phyloP scores from a whole-genome alignment of 192 early-diverging fungal genomes.

The Mortierella alpina region DNA sequence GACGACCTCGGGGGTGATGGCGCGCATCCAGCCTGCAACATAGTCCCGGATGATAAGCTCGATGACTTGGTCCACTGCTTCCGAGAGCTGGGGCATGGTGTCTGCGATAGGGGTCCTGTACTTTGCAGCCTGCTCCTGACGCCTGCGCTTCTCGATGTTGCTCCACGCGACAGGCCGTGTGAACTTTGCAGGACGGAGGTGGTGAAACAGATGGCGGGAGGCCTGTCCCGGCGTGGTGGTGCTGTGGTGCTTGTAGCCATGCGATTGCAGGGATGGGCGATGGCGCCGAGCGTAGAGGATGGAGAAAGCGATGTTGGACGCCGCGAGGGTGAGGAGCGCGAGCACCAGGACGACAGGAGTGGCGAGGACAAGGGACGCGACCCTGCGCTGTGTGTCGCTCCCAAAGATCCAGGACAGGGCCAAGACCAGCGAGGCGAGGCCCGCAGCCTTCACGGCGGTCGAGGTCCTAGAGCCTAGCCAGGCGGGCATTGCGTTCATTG shows the following conservation, averaged over 20 bases:
- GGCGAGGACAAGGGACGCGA: constrained; percentile 25
- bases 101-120: constrained; percentile 39
- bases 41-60: constrained; percentile 66
- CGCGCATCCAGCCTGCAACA: constrained; percentile 66
- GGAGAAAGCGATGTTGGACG: constrained; percentile 45
- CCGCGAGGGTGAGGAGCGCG: constrained; percentile 28
- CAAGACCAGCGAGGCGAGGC: neutral
- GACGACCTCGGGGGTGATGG: constrained; percentile 55
- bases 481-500: neutral
- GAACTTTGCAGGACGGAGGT: constrained; percentile 45
- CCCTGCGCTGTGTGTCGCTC: constrained; percentile 3
- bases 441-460: neutral
- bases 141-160: constrained; percentile 26
- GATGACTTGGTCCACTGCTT: constrained; percentile 61
- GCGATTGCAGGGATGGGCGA: constrained; percentile 1
- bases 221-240: constrained; percentile 29
- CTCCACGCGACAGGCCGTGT: constrained; percentile 38
- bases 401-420: constrained; percentile 23
- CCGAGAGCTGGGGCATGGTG: constrained; percentile 45
- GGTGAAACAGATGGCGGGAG: constrained; percentile 33
- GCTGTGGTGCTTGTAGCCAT: neutral
- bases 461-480: neutral
- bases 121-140: constrained; percentile 42
- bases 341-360: constrained; percentile 22
- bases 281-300: constrained; percentile 38